Evolutionary conservation across 768 basidiomycete species (phyloP).

Genomic region (Lenzites betulinus): DNA sequence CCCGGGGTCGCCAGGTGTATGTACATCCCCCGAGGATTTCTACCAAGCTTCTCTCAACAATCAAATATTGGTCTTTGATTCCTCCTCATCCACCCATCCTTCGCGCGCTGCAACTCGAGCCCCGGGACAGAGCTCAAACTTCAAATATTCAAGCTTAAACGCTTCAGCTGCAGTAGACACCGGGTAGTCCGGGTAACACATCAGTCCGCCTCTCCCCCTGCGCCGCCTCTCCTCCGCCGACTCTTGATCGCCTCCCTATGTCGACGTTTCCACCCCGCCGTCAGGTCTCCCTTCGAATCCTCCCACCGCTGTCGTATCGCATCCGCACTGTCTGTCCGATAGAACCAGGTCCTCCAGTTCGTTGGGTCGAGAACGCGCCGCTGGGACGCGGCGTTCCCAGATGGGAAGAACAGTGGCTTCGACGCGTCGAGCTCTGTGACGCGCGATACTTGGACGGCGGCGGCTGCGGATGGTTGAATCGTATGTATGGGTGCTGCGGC

Average conservation of each 20-base stretch:
- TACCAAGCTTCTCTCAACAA: not conserved
- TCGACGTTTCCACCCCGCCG: conserved; percentile 75
- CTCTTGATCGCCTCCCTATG: conserved; percentile 76
- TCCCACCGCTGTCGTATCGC: conserved; percentile 75
- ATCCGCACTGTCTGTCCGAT: conserved; percentile 52
- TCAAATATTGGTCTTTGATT: too few species aligned
- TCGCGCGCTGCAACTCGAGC: too few species aligned
- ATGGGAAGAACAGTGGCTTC: conserved; percentile 66
- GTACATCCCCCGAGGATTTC: not conserved
- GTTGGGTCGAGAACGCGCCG: conserved; percentile 45
- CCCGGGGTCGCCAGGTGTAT: too few species aligned
- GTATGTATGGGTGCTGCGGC: conserved; percentile 13
- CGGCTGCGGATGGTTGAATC: conserved; percentile 1
- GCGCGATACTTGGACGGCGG: conserved; percentile 17
- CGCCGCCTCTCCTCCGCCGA: conserved; percentile 53
- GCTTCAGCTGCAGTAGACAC: not conserved
- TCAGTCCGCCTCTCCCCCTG: conserved; percentile 40
- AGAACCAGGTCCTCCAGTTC: conserved; percentile 51
- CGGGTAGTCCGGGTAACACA: not conserved
- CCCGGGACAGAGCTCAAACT: too few species aligned
- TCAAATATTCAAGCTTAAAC: too few species aligned
- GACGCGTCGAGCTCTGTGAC: conserved; percentile 48
- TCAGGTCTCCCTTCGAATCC: conserved; percentile 62
- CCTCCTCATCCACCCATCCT: too few species aligned
- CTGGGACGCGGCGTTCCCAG: conserved; percentile 24